Percentiles rank a stretch among this genome's conserved stretches.
phyloP scores from a whole-genome alignment of 495 filamentous ascomycete genomes.

The Trichoderma erinaceum region DNA sequence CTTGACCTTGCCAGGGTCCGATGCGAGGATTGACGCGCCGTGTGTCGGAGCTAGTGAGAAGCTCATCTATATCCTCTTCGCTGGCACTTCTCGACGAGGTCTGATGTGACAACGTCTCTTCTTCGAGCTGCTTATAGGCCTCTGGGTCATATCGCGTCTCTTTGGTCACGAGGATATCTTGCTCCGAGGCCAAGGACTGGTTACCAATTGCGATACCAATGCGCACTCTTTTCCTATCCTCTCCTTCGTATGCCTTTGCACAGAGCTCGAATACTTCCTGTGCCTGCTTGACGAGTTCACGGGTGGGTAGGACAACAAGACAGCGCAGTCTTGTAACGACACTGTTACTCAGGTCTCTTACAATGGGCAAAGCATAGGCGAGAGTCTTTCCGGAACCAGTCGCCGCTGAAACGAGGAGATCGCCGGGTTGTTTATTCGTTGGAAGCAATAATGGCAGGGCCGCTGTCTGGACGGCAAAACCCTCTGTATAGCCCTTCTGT shows the following conservation, averaged over 20 bases:
- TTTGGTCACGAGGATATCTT: constrained; percentile 54
- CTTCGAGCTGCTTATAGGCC: constrained; percentile 56
- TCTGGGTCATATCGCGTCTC: constrained; percentile 44
- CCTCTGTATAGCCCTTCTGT: constrained; percentile 56
- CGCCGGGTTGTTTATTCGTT: constrained; percentile 73
- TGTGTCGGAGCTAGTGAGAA: constrained; percentile 33
- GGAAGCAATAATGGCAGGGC: constrained; percentile 61
- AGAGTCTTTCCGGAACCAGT: constrained; percentile 83
- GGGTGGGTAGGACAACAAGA: constrained; percentile 15
- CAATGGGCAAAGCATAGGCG: constrained; percentile 73
- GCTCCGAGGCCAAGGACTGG: constrained; percentile 68
- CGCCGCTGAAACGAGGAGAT: constrained; percentile 74
- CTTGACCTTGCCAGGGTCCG: constrained; percentile 39
- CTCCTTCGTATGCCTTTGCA: constrained; percentile 39
- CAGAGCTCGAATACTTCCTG: constrained; percentile 65
- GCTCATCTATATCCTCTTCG: constrained; percentile 22
- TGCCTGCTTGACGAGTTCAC: constrained; percentile 50
- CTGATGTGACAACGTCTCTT: constrained; percentile 58
- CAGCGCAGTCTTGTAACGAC: constrained; percentile 14
- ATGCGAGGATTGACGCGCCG: background rate
- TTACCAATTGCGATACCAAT: constrained; percentile 79
- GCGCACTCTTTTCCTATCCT: constrained; percentile 56
- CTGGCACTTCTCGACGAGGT: constrained; percentile 49
- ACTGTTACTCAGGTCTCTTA: constrained; percentile 25
- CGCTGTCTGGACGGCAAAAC: constrained; percentile 71